phyloP scores from a whole-genome alignment of 2,329 filamentous ascomycete species.

The Penicillium sp. region DNA sequence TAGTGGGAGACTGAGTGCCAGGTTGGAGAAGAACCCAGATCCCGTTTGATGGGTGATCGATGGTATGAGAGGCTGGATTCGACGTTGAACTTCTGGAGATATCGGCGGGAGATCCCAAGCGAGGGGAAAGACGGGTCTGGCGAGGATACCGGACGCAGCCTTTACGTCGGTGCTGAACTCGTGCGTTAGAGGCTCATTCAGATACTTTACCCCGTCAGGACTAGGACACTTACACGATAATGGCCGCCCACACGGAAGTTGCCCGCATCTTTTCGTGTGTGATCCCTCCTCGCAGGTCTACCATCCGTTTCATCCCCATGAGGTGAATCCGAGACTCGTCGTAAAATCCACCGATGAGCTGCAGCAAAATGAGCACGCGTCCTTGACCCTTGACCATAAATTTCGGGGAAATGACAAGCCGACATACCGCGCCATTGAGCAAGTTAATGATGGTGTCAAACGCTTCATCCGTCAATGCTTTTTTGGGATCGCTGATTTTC shows the following conservation, averaged over 20 bases:
- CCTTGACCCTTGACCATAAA: not conserved
- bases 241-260: conserved; percentile 22
- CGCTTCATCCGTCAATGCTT: conserved; percentile 27
- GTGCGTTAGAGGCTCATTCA: not conserved
- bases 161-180: conserved; percentile 29
- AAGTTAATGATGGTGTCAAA: conserved; percentile 36
- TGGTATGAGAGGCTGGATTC: conserved; percentile 23
- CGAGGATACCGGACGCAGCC: conserved; percentile 29
- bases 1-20: conserved; percentile 25
- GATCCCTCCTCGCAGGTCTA: conserved; percentile 34
- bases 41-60: conserved; percentile 24
- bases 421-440: conserved; percentile 31
- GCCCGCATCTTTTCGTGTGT: conserved; percentile 20
- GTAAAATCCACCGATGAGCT: conserved; percentile 36
- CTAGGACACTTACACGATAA: conserved; percentile 23
- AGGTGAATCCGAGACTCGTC: conserved; percentile 37
- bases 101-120: conserved; percentile 29
- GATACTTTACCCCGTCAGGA: too few relatives aligned
- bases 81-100: conserved; percentile 21
- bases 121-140: conserved; percentile 30
- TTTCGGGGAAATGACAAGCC: too few relatives aligned
- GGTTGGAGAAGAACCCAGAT: conserved; percentile 23
- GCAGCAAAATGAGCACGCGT: conserved; percentile 7
- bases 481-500: conserved; percentile 25
- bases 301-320: conserved; percentile 33